Evolutionary conservation across 305 asterid species (phyloP).

Genomic region (Fraxinus baroniana): DNA sequence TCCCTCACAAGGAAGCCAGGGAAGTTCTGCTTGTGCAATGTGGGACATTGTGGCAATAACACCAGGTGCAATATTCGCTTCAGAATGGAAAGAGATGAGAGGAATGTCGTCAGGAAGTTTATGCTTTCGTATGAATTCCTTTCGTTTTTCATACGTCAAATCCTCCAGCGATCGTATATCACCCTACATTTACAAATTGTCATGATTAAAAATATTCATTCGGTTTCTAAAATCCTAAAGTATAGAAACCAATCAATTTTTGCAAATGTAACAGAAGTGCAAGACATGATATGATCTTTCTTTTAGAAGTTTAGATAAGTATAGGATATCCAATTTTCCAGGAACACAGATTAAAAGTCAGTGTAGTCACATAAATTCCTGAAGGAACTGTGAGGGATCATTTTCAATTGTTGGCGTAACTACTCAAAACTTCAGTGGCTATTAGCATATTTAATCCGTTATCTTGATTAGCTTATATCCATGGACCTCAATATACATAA

Average conservation of each 20-base stretch:
- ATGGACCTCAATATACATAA: neutral
- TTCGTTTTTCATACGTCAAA: constrained; percentile 75
- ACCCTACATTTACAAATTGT: constrained; percentile 44
- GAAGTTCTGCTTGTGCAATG: constrained; percentile 88
- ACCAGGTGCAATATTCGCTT: constrained; percentile 65
- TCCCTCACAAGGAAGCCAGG: constrained; percentile 31
- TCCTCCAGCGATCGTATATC: constrained; percentile 85
- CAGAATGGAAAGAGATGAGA: constrained; percentile 73
- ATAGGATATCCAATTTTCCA: neutral
- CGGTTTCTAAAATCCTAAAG: neutral
- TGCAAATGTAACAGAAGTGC: neutral
- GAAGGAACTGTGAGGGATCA: neutral
- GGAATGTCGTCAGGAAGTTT: constrained; percentile 72
- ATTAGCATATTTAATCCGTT: neutral
- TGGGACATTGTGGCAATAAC: constrained; percentile 78
- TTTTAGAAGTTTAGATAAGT: neutral
- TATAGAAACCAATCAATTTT: neutral
- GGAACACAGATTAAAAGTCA: neutral
- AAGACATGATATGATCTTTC: neutral
- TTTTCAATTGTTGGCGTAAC: neutral
- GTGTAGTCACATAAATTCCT: neutral
- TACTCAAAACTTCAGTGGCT: neutral
- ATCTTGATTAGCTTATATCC: neutral
- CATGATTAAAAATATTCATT: neutral
- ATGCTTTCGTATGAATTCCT: constrained; percentile 65